phyloP scores from a whole-genome alignment of 2,329 filamentous ascomycete genomes.

The Fusarium hainanense region DNA sequence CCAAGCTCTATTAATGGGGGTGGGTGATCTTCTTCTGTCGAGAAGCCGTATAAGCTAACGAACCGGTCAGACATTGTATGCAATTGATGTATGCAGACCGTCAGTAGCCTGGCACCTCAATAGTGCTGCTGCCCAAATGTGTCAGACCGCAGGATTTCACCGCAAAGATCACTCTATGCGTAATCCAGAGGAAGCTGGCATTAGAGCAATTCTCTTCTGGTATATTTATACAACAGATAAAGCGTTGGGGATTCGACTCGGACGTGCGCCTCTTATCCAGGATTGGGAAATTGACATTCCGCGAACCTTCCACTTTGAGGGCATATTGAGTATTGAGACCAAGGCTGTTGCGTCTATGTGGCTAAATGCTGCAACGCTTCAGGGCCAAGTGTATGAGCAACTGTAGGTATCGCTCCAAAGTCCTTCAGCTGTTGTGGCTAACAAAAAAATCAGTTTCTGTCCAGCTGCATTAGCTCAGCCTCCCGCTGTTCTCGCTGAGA shows the following conservation, averaged over 20 bases:
- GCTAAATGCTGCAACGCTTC: conserved; percentile 66
- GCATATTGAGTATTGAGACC: conserved; percentile 47
- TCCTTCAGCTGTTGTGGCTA: not conserved
- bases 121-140: conserved; percentile 68
- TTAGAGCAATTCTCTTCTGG: conserved; percentile 61
- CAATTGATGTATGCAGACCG: conserved; percentile 70
- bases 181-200: conserved; percentile 49
- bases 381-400: conserved; percentile 69
- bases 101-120: conserved; percentile 73
- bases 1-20: conserved; percentile 68
- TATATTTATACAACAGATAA: conserved; percentile 68
- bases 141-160: conserved; percentile 72
- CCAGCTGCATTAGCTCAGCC: conserved; percentile 57
- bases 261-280: conserved; percentile 67
- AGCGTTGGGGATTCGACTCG: conserved; percentile 67
- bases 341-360: conserved; percentile 61
- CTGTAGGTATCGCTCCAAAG: conserved; percentile 44
- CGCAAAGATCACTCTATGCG: conserved; percentile 50
- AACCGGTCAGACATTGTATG: conserved; percentile 63
- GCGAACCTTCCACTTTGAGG: conserved; percentile 57
- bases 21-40: conserved; percentile 49
- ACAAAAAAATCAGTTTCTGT: conserved; percentile 58
- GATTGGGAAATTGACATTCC: conserved; percentile 69
- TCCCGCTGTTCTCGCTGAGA: conserved; percentile 54
- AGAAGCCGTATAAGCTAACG: conserved; percentile 2